Conservation (phyloP, 2,329 filamentous ascomycete species). For the Verruconis gallopava region DNA sequence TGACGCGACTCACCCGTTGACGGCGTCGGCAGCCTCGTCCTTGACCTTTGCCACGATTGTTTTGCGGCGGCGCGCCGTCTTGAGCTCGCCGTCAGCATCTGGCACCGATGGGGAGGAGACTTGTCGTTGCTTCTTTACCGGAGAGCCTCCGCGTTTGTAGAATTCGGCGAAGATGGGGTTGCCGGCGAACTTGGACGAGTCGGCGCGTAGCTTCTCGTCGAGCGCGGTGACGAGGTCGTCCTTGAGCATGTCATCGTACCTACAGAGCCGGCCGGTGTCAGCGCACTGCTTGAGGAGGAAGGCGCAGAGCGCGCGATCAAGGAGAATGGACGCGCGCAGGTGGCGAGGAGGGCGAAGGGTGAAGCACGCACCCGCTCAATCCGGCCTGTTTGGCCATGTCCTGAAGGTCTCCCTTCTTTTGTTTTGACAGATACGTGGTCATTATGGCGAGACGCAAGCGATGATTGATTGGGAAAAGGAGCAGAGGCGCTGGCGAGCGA, state of each 20-base stretch:
- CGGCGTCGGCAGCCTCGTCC: conserved; percentile 12
- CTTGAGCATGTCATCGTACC: conserved; percentile 61
- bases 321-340: too few relatives aligned
- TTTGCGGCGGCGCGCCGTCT: conserved; percentile 9
- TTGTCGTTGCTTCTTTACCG: conserved; percentile 34
- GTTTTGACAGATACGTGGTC: conserved; percentile 64
- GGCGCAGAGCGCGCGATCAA: not conserved
- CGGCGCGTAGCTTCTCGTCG: conserved; percentile 58
- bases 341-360: conserved; percentile 3
- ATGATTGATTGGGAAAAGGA: too few relatives aligned
- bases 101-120: conserved; percentile 27
- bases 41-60: conserved; percentile 10
- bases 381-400: conserved; percentile 61
- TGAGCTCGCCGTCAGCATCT: conserved; percentile 4
- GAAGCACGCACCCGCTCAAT: conserved; percentile 27
- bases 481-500: too few relatives aligned
- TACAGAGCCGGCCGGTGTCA: conserved; percentile 25
- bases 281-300: not conserved
- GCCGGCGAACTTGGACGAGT: conserved; percentile 50
- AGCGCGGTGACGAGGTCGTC: conserved; percentile 63
- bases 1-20: conserved; percentile 7
- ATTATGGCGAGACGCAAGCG: too few relatives aligned
- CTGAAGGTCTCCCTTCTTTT: conserved; percentile 70
- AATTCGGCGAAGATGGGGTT: conserved; percentile 59
- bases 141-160: conserved; percentile 55